A percentile compares a stretch with the other conserved stretches of the same genome.
Evolutionary conservation across 116 monocot genomes (phyloP).

Genomic region (Papilionanthe hybrid): DNA sequence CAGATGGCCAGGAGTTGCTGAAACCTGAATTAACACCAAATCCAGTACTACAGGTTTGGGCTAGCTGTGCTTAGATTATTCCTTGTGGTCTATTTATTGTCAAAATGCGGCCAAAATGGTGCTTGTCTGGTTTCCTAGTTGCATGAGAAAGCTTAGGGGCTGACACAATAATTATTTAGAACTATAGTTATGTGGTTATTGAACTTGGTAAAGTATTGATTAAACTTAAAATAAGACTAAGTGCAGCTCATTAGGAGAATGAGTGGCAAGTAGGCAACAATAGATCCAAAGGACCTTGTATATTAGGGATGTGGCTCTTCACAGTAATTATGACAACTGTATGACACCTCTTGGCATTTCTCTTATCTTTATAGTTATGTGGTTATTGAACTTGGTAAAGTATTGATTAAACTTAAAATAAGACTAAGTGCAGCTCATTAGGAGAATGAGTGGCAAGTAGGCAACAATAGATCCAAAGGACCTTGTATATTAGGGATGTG

Average conservation of each 20-base stretch:
- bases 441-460: no score
- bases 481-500: neutral
- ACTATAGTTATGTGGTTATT: neutral
- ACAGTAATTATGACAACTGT: neutral
- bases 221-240: neutral
- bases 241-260: no score
- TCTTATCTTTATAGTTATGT: neutral
- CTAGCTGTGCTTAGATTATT: neutral
- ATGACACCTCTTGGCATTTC: neutral
- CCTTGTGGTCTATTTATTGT: neutral
- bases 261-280: no score
- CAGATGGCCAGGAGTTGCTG: conserved; percentile 48
- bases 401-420: neutral
- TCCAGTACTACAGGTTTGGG: conserved; percentile 73
- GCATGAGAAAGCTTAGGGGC: neutral
- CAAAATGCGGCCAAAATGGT: no score
- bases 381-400: neutral
- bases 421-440: neutral
- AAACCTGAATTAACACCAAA: conserved; percentile 86
- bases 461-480: no score
- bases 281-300: no score
- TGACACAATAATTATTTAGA: neutral
- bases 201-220: neutral
- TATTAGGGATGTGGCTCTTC: neutral
- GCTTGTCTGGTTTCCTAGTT: neutral